Evolutionary conservation across 805 yeast species (phyloP).

Genomic region (Yarrowia porcina): DNA sequence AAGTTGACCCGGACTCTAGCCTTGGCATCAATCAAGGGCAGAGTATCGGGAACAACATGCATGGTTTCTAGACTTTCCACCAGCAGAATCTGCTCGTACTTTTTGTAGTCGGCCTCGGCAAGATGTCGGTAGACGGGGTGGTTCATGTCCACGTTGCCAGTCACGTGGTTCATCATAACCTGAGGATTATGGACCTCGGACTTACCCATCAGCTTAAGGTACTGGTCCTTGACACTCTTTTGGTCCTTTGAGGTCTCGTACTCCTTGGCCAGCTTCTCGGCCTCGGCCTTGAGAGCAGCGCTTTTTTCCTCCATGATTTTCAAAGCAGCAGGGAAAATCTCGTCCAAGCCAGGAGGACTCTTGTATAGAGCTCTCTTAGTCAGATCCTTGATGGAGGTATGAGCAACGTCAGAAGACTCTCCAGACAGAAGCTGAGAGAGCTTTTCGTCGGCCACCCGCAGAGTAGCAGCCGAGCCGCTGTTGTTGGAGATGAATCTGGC

Average conservation of each 20-base stretch:
- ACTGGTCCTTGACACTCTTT: slow-evolving; percentile 29
- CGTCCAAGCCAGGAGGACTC: slow-evolving; percentile 67
- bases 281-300: slow-evolving; percentile 43
- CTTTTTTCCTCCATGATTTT: slow-evolving; percentile 52
- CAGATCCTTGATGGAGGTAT: slow-evolving; percentile 12
- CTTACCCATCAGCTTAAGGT: slow-evolving; percentile 44
- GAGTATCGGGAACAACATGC: slow-evolving; percentile 85
- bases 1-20: slow-evolving; percentile 74
- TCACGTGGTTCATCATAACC: slow-evolving; percentile 62
- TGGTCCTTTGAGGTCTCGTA: slow-evolving; percentile 31
- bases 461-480: slow-evolving; percentile 19
- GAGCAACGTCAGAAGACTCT: neutral
- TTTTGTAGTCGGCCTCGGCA: slow-evolving; percentile 69
- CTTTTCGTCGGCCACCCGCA: slow-evolving; percentile 14
- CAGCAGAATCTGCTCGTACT: slow-evolving; percentile 63
- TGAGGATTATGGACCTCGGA: slow-evolving; percentile 84
- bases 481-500: slow-evolving; percentile 22
- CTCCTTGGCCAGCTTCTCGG: slow-evolving; percentile 41
- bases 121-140: slow-evolving; percentile 77
- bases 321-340: slow-evolving; percentile 69
- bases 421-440: neutral
- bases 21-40: slow-evolving; percentile 81
- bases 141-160: slow-evolving; percentile 56
- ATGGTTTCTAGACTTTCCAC: slow-evolving; percentile 92
- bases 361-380: slow-evolving; percentile 43